Conservation (phyloP, 139 green algal genomes). For the Astrephomene gubernaculifera region DNA sequence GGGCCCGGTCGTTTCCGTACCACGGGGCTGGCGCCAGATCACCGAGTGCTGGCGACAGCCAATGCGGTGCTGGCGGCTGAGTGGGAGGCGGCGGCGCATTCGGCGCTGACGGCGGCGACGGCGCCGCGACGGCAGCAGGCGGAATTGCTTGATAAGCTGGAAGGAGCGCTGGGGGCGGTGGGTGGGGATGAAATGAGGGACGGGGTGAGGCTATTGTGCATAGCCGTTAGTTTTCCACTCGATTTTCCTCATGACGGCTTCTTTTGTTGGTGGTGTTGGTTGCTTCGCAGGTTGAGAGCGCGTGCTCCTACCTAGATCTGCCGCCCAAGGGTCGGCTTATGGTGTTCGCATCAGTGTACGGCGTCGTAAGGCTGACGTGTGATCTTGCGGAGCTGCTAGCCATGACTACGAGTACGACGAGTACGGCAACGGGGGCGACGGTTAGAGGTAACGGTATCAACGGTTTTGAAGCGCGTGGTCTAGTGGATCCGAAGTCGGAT, state of each 20-base stretch:
- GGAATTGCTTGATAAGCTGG: conserved; percentile 2
- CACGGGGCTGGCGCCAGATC: neutral
- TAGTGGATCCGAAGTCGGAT: too few species aligned
- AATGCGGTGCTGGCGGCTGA: conserved; percentile 12
- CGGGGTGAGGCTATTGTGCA: too few species aligned
- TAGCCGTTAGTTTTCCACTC: too few species aligned
- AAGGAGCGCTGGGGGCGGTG: neutral
- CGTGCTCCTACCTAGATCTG: conserved; percentile 5
- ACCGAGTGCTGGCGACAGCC: neutral
- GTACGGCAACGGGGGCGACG: too few species aligned
- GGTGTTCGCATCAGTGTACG: conserved; percentile 23
- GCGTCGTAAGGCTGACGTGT: conserved; percentile 16
- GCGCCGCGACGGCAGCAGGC: conserved; percentile 29
- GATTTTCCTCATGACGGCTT: too few species aligned
- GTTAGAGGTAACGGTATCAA: too few species aligned
- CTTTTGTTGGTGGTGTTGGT: neutral
- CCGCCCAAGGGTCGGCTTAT: conserved; percentile 12
- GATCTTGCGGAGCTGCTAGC: conserved; percentile 25
- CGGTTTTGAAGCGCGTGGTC: too few species aligned
- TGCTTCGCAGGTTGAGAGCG: conserved; percentile 4
- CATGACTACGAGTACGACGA: neutral
- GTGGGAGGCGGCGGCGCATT: neutral
- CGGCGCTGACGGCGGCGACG: conserved; percentile 28
- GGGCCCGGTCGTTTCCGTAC: conserved; percentile 8
- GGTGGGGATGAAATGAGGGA: neutral